Evolutionary conservation across 2,329 filamentous ascomycete species (phyloP).

Genomic region (Cytospora piceicola): DNA sequence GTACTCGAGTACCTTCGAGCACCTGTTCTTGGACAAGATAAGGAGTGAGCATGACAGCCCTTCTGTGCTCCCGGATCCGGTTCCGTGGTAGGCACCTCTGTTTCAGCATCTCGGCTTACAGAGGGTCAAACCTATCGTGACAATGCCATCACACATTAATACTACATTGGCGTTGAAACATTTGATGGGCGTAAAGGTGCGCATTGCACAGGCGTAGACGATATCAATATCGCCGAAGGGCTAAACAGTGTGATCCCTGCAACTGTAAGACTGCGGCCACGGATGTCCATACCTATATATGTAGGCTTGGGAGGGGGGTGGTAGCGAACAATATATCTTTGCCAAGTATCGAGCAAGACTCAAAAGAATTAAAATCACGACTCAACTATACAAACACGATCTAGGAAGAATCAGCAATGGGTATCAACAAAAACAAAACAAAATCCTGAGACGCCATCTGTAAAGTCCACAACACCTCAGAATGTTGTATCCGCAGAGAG

Average conservation of each 20-base stretch:
- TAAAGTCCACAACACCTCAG: background rate
- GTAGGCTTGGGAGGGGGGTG: slow-evolving; percentile 57
- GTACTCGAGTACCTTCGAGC: slow-evolving; percentile 28
- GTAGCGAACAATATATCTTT: slow-evolving; percentile 57
- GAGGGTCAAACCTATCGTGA: background rate
- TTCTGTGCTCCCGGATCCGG: slow-evolving; percentile 16
- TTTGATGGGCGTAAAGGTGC: too few relatives aligned
- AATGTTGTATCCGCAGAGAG: background rate
- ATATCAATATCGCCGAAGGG: slow-evolving; percentile 58
- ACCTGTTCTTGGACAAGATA: slow-evolving; percentile 24
- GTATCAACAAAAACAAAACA: background rate
- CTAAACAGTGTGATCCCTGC: slow-evolving; percentile 55
- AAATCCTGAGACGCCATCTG: background rate
- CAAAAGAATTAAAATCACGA: background rate
- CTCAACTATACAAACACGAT: background rate
- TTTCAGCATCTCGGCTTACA: background rate
- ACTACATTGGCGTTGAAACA: too few relatives aligned
- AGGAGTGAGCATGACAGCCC: slow-evolving; percentile 21
- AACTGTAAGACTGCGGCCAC: slow-evolving; percentile 39
- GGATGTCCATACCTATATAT: slow-evolving; percentile 44
- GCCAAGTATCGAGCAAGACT: slow-evolving; percentile 45
- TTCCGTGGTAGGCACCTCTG: slow-evolving; percentile 12
- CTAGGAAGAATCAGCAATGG: background rate
- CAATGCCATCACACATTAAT: background rate
- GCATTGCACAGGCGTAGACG: slow-evolving; percentile 46